Base-by-base conservation (phyloP, 2,329 filamentous ascomycete species). In the Zymoseptoria tritici region DNA sequence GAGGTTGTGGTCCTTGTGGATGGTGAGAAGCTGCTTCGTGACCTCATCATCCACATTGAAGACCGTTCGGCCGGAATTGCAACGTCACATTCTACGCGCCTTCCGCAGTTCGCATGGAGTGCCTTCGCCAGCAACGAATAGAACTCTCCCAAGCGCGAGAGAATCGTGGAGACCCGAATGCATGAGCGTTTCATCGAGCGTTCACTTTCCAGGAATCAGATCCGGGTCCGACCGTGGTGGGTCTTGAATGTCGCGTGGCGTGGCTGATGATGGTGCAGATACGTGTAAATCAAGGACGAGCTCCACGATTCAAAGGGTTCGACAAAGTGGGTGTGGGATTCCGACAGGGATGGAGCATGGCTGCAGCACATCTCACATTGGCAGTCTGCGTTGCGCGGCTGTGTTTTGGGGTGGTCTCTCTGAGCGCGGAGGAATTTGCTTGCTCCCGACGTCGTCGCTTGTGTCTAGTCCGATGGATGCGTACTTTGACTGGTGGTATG, bases 41-140 rank as follows among this genome's bases (percentile, higher is more conserved):
- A 64, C 59, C 51, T 58, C 59, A 64, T 63, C 49, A 52, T 57
- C 36, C 16, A 7, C 36, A n/a, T 46, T 46, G 13, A 16, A 42
- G 36, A 46, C 36, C 36, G 36, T 46, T 46, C 36, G 13, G 36
- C 36, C 36, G 36, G 36, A 16, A 46, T 46, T 16, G 4, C 36
- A 46, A 46, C 36, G 36, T 46, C 36, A 46, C 36, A 46, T 16
- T 46, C 36, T 46, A n/a, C 36, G 36, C 36, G 36, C 36, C 36
- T 46, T 46, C 13, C 13, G 36, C 36, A 46, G 16, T n/a, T 46
- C 36, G 36, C 36, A 46, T 46, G 36, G 36, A 46, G 36, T 46
- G 13, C 13, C 13, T 46, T 46, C 13, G 36, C 36, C 36, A 16
- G 36, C 36, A 16, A 46, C 36, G 36, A 46, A 46, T 46, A 11